Conservation (phyloP, 108 stramenopile genomes). For the Cyclotella baltica region DNA sequence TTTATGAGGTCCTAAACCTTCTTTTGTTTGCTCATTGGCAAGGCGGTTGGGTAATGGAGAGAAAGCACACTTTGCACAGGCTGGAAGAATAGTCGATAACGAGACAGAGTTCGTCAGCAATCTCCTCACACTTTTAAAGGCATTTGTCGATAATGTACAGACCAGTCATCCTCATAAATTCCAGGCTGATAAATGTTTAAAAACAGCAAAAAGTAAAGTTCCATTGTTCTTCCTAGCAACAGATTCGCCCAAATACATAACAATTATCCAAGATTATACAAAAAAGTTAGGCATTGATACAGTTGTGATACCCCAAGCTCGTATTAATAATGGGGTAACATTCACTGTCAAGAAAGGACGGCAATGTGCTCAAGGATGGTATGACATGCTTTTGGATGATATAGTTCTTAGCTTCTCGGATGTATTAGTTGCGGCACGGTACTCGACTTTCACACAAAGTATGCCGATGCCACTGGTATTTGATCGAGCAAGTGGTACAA, state of each 20-base stretch:
- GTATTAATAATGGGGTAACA: constrained; percentile 5
- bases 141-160: constrained; percentile 7
- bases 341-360: neutral
- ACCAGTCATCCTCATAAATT: neutral
- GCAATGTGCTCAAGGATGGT: constrained; percentile 45
- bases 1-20: neutral
- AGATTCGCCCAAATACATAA: constrained; percentile 52
- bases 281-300: constrained; percentile 17
- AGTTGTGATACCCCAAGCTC: constrained; percentile 15
- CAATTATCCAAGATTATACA: constrained; percentile 16
- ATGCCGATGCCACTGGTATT: constrained; percentile 60
- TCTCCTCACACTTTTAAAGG: constrained; percentile 5
- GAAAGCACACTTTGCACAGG: constrained; percentile 40
- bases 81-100: constrained; percentile 36
- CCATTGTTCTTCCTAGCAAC: constrained; percentile 63
- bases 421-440: constrained; percentile 57
- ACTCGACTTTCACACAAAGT: constrained; percentile 63
- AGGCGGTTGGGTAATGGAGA: constrained; percentile 67
- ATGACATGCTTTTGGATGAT: constrained; percentile 58
- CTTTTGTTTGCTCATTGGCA: neutral
- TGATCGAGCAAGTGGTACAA: constrained; percentile 7
- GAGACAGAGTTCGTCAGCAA: constrained; percentile 17
- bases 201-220: constrained; percentile 1
- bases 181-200: neutral
- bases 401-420: constrained; percentile 56